Evolutionary conservation across 1,284 basidiomycete species (phyloP).

Genomic region (Stygiomarasmius scandens): DNA sequence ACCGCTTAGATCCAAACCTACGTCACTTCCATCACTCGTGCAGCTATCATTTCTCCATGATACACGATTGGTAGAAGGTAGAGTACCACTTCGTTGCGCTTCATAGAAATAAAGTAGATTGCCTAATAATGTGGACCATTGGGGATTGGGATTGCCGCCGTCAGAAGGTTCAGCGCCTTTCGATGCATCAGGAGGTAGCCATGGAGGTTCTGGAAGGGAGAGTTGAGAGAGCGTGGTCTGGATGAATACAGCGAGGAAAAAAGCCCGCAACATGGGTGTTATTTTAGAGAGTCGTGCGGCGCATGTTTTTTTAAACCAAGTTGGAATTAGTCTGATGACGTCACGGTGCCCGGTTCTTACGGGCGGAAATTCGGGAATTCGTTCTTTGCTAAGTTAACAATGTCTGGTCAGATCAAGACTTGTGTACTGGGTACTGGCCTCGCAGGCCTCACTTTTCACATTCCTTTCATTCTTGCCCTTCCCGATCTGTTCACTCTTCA

Average conservation of each 20-base stretch:
- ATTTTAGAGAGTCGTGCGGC: neutral
- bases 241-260: neutral
- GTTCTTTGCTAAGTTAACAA: constrained; percentile 15
- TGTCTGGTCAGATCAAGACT: constrained; percentile 60
- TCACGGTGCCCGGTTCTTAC: too few relatives aligned
- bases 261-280: neutral
- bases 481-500: constrained; percentile 73
- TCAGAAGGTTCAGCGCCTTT: constrained; percentile 56
- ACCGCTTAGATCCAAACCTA: constrained; percentile 75
- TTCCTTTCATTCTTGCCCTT: constrained; percentile 78
- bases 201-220: constrained; percentile 62
- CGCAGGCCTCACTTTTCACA: constrained; percentile 76
- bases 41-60: constrained; percentile 86
- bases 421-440: constrained; percentile 79
- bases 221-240: constrained; percentile 45
- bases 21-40: constrained; percentile 76
- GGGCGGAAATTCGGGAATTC: too few relatives aligned
- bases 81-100: constrained; percentile 81
- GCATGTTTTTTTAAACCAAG: neutral
- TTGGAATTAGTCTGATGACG: neutral
- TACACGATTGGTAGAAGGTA: constrained; percentile 75
- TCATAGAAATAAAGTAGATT: constrained; percentile 90
- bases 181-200: constrained; percentile 63
- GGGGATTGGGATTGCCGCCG: constrained; percentile 57
- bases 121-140: constrained; percentile 83